A percentile compares a stretch with the other conserved stretches of the same genome.
Conservation (phyloP, 2,329 filamentous ascomycete species). For the Amauroascus niger region DNA sequence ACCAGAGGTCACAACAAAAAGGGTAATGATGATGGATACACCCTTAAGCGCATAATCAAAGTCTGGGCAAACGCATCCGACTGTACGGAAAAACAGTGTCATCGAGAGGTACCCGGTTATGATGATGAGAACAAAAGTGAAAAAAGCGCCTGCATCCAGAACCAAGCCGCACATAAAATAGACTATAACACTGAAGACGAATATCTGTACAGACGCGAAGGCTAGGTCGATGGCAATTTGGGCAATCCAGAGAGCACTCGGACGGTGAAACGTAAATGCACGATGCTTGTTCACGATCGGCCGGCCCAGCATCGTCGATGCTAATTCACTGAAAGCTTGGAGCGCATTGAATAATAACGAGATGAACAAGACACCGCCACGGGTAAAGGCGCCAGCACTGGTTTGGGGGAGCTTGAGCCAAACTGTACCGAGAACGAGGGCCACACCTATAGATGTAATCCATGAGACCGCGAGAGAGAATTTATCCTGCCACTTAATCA, state of each 20-base stretch:
- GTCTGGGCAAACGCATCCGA: conserved; percentile 64
- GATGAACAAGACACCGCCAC: conserved; percentile 76
- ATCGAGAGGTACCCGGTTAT: conserved; percentile 70
- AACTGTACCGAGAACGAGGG: conserved; percentile 67
- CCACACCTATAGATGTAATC: conserved; percentile 61
- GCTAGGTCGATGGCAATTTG: conserved; percentile 82
- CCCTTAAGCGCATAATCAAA: conserved; percentile 82
- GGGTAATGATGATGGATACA: conserved; percentile 65
- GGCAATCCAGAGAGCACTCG: conserved; percentile 64
- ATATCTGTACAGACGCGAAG: conserved; percentile 64
- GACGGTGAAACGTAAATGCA: conserved; percentile 80
- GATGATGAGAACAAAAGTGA: conserved; percentile 72
- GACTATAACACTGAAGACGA: conserved; percentile 67
- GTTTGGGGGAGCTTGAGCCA: conserved; percentile 63
- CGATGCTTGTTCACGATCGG: conserved; percentile 86
- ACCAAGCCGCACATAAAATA: conserved; percentile 84
- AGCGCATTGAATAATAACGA: conserved; percentile 80
- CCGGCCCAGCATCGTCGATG: conserved; percentile 78
- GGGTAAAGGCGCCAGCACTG: conserved; percentile 64
- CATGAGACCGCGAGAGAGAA: conserved; percentile 59
- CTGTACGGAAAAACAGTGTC: conserved; percentile 78
- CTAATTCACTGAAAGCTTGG: conserved; percentile 64
- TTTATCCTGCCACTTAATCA: conserved; percentile 65
- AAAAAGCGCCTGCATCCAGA: conserved; percentile 65
- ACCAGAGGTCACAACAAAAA: conserved; percentile 41